phyloP scores from a whole-genome alignment of 2,329 filamentous ascomycete species.

The Pseudogymnoascus sp. region DNA sequence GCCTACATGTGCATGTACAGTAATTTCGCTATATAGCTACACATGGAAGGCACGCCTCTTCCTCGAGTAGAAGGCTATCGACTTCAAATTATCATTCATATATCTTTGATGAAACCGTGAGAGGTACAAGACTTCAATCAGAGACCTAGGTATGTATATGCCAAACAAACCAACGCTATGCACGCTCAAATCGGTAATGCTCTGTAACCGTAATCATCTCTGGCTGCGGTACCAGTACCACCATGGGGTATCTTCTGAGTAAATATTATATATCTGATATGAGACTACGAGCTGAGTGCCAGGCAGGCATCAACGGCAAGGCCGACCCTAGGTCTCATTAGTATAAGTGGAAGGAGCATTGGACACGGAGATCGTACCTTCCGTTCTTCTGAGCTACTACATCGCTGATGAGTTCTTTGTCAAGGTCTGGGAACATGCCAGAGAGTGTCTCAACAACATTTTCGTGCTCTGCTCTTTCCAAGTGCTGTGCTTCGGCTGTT shows the following conservation, averaged over 20 bases:
- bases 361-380: slow-evolving; percentile 53
- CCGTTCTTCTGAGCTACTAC: slow-evolving; percentile 95
- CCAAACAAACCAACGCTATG: slow-evolving; percentile 14
- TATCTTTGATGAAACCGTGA: slow-evolving; percentile 2
- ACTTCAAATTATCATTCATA: slow-evolving; percentile 6
- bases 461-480: slow-evolving; percentile 77
- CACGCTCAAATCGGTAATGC: slow-evolving; percentile 13
- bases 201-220: slow-evolving; percentile 8
- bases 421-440: slow-evolving; percentile 94
- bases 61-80: background rate
- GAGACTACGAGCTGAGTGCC: slow-evolving; percentile 44
- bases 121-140: background rate
- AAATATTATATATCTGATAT: slow-evolving; percentile 5
- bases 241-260: slow-evolving; percentile 8
- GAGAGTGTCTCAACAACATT: slow-evolving; percentile 90
- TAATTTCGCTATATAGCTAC: background rate
- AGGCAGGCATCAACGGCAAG: slow-evolving; percentile 82
- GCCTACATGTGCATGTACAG: background rate
- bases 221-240: background rate
- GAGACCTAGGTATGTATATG: slow-evolving; percentile 14
- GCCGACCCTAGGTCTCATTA: slow-evolving; percentile 55
- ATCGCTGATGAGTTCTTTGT: slow-evolving; percentile 91
- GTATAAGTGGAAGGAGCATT: slow-evolving; percentile 19
- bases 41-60: background rate
- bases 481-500: slow-evolving; percentile 74